phyloP scores from a whole-genome alignment of 768 basidiomycete species.

The Russula dissimulans region DNA sequence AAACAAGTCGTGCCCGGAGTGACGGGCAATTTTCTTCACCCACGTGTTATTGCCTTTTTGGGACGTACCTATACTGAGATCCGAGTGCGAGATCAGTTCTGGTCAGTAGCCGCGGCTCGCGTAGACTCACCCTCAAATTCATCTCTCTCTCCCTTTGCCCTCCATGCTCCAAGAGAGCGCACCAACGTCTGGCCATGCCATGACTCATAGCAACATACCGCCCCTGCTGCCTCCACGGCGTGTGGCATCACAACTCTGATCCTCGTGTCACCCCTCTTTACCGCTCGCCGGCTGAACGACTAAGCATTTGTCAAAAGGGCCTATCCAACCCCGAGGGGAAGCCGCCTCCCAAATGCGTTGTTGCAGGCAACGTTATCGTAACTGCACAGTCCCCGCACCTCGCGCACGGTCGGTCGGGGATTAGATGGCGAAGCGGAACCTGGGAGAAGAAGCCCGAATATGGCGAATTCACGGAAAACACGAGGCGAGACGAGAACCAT shows the following conservation, averaged over 20 bases:
- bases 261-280: constrained; percentile 2
- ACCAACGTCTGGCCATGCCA: no score
- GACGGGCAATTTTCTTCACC: background rate
- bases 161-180: background rate
- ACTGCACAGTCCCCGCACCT: no score
- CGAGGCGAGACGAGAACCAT: background rate
- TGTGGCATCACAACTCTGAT: background rate
- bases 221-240: background rate
- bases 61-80: background rate
- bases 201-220: no score
- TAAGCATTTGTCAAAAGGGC: background rate
- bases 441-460: background rate
- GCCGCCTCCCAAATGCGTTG: background rate
- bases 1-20: background rate
- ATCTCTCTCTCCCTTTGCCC: background rate
- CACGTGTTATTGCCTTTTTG: background rate
- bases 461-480: background rate
- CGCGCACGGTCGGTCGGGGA: background rate
- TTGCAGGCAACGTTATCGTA: background rate
- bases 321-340: constrained; percentile 3
- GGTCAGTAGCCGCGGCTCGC: background rate
- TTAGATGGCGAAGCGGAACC: background rate
- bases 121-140: background rate
- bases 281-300: no score
- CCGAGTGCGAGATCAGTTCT: background rate